phyloP scores from a whole-genome alignment of 768 basidiomycete species.

The Pleurotus sapidus region DNA sequence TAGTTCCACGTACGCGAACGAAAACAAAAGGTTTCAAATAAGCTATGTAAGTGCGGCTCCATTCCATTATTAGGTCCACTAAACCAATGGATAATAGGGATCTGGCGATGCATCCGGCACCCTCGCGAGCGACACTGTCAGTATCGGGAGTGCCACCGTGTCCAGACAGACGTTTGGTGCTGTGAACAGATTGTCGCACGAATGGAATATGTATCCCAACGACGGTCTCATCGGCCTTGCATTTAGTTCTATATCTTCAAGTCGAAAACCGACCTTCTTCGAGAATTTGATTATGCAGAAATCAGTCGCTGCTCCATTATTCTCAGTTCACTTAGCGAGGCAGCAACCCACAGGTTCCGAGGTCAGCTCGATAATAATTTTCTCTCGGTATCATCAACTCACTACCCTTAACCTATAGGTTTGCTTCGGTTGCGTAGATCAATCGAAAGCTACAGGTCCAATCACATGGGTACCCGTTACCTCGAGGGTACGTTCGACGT shows the following conservation, averaged over 20 bases:
- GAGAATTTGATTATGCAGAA: conserved; percentile 52
- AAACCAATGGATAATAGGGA: conserved; percentile 33
- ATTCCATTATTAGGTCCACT: not conserved
- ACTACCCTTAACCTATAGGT: conserved; percentile 15
- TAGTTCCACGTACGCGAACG: conserved; percentile 41
- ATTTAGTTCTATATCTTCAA: conserved; percentile 52
- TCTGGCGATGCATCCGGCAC: conserved; percentile 49
- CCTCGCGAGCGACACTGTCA: conserved; percentile 48
- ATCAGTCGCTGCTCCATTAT: conserved; percentile 42
- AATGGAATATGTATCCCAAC: conserved; percentile 49
- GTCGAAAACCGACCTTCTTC: conserved; percentile 51
- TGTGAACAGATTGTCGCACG: conserved; percentile 40
- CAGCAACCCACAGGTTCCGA: conserved; percentile 41
- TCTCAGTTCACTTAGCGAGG: conserved; percentile 58
- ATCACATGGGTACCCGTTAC: conserved; percentile 32
- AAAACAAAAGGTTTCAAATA: conserved; percentile 30
- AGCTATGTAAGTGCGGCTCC: conserved; percentile 37
- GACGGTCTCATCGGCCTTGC: conserved; percentile 62
- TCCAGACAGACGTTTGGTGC: conserved; percentile 55
- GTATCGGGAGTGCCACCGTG: conserved; percentile 42
- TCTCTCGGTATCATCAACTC: too few species aligned
- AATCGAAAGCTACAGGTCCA: conserved; percentile 24
- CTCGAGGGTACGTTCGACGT: conserved; percentile 26
- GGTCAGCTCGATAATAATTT: conserved; percentile 21
- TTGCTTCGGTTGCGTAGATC: conserved; percentile 34